Conservation (phyloP, 108 stramenopile species). For the Parietichytrium sp. region DNA sequence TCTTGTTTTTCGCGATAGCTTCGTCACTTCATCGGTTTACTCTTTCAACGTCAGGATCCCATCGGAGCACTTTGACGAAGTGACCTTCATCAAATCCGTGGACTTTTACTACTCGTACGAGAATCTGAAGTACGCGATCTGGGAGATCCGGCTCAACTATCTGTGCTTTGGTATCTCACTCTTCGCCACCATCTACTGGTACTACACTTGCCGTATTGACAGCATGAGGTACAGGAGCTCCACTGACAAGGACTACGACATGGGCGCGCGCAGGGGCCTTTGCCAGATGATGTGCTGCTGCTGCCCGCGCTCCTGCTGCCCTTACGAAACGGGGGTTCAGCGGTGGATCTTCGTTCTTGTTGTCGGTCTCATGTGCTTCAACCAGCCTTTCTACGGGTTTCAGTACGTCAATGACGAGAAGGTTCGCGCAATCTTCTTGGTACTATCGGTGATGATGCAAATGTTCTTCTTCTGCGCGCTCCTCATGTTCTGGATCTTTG, state of each 20-base stretch:
- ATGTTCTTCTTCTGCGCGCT: not conserved
- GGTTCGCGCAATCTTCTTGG: not conserved
- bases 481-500: constrained; percentile 3
- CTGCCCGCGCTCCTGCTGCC: constrained; percentile 30
- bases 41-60: not conserved
- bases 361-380: not conserved
- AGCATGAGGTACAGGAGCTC: too few relatives aligned
- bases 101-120: not conserved
- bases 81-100: not conserved
- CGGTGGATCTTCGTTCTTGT: constrained; percentile 3
- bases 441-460: not conserved
- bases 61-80: not conserved
- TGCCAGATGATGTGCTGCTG: not conserved
- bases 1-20: not conserved
- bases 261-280: too few relatives aligned
- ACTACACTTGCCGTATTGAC: not conserved
- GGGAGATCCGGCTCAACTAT: constrained; percentile 30
- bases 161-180: constrained; percentile 27
- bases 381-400: constrained; percentile 22
- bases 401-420: not conserved
- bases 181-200: not conserved
- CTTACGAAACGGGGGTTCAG: not conserved
- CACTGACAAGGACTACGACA: too few relatives aligned
- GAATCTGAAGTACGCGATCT: not conserved
- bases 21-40: constrained; percentile 16